Evolutionary conservation across 768 basidiomycete genomes (phyloP), one percentile per base, ranked within the genome.

Genomic region (Lactarius quietus): DNA sequence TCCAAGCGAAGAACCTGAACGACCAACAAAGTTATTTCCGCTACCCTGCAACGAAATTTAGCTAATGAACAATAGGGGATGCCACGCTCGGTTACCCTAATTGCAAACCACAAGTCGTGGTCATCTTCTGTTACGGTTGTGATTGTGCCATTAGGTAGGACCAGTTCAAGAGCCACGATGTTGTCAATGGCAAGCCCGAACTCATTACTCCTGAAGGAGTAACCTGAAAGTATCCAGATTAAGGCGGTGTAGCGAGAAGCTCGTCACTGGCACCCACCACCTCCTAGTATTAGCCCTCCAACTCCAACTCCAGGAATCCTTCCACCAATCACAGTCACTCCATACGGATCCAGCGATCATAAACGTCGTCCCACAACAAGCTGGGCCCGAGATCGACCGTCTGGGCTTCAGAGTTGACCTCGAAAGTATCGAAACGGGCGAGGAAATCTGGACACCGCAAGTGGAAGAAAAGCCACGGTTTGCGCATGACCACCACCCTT

Each of bases 121-220:
- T 51, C 26, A 0, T 28, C 28, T 29, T 7, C 59, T 45, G 64
- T 70, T 0, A 67, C 62, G 7, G 33, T 51, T 23, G 57, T 45
- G 15, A 70, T 52, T 0, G 59, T 67, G 8, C 70, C 70, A 45
- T 66, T 66, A 17, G 70, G 68, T 15, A 67, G 38, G 6, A 70
- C 70, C n/a, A 70, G 59, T 43, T 70, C 70, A 54, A 59, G 69
- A 14, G 65, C 64, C 38, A 43, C 20, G 20, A 43, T 20, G 9
- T 43, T 43, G 41, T 43, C 41, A 9, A 43, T 0, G 20, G 41
- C 20, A 20, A 43, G 41, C n/a, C 41, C 41, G 9, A 20, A 43
- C 41, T 43, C 20, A n/a, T 20, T 43, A n/a, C 20, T 43, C 41
- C 18, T 26, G 20, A 43, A 43, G 41, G 41, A 43, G 20, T 43